Percentiles rank a stretch among this genome's conserved stretches.
phyloP scores from a whole-genome alignment of 108 stramenopile genomes.

The Licmophora abbreviata region DNA sequence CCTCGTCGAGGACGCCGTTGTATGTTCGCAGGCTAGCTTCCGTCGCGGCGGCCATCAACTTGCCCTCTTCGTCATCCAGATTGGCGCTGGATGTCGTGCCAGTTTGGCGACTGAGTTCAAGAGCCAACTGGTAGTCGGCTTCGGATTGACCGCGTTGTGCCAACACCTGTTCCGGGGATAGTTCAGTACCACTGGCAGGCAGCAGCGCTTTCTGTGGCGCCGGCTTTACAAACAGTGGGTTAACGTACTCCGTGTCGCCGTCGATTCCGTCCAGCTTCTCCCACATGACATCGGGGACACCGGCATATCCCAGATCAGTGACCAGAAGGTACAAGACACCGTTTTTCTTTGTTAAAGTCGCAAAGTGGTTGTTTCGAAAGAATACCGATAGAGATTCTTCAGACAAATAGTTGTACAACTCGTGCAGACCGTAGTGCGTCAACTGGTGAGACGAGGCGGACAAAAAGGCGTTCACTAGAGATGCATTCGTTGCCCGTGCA shows the following conservation, averaged over 20 bases:
- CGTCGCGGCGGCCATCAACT: constrained; percentile 54
- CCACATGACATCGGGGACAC: constrained; percentile 78
- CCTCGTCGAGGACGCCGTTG: constrained; percentile 9
- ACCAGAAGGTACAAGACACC: constrained; percentile 75
- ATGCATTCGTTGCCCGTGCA: constrained; percentile 34
- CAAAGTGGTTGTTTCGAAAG: constrained; percentile 97
- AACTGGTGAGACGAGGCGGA: constrained; percentile 70
- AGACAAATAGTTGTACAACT: constrained; percentile 62
- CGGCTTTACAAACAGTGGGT: constrained; percentile 34
- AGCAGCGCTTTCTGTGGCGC: constrained; percentile 15
- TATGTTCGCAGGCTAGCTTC: constrained; percentile 43
- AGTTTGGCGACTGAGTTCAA: constrained; percentile 37
- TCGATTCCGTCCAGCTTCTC: constrained; percentile 85
- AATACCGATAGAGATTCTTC: constrained; percentile 79
- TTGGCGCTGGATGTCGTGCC: constrained; percentile 2
- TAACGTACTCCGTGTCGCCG: constrained; percentile 78
- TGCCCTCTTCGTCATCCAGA: constrained; percentile 35
- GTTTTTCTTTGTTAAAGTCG: constrained; percentile 81
- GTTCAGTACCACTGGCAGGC: constrained; percentile 20
- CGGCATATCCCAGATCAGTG: constrained; percentile 90
- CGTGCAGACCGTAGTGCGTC: constrained; percentile 76
- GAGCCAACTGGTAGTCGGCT: constrained; percentile 61
- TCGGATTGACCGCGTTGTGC: constrained; percentile 47
- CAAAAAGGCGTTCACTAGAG: constrained; percentile 59
- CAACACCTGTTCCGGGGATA: constrained; percentile 36